Conservation (phyloP, 2,329 filamentous ascomycete species). For the Ophiostoma ulmi region DNA sequence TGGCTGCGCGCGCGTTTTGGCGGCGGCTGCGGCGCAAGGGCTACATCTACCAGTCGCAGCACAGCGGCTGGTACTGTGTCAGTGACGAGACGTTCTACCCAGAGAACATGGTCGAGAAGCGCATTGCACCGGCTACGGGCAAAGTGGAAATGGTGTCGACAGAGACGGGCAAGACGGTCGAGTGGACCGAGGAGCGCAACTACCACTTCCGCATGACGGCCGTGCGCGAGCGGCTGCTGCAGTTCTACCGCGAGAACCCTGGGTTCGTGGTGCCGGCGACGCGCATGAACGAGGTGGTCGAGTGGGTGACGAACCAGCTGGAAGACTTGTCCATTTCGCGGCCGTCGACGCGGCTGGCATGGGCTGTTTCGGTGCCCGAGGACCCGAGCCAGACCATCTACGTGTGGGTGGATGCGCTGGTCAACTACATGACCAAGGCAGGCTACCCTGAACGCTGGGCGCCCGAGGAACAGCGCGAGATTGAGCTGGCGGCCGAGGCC, state of each 20-base stretch:
- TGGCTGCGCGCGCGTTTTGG: conserved; percentile 89
- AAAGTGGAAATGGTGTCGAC: conserved; percentile 74
- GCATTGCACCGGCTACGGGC: conserved; percentile 73
- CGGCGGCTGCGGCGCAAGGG: conserved; percentile 67
- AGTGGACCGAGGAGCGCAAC: conserved; percentile 89
- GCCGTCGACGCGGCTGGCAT: conserved; percentile 68
- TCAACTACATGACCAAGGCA: conserved; percentile 87
- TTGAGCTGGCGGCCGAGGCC: conserved; percentile 13
- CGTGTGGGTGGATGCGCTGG: conserved; percentile 92
- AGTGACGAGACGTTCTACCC: conserved; percentile 97
- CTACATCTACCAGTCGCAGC: conserved; percentile 77
- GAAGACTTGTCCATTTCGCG: conserved; percentile 81
- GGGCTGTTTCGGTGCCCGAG: conserved; percentile 85
- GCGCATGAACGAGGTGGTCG: conserved; percentile 72
- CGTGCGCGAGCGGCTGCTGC: conserved; percentile 70
- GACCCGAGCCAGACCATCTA: conserved; percentile 89
- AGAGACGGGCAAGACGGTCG: conserved; percentile 87
- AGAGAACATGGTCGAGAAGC: conserved; percentile 64
- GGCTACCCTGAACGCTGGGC: conserved; percentile 70
- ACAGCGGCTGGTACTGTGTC: conserved; percentile 94
- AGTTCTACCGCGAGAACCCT: conserved; percentile 74
- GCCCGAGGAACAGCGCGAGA: conserved; percentile 39
- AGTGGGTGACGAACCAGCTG: conserved; percentile 70
- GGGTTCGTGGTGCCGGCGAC: conserved; percentile 67
- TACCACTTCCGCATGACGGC: conserved; percentile 91